These are phyloP conservation scores for Alternaria sp. DNA, from an alignment of 2,329 filamentous ascomycete species.

Conservation along the genomic window DNA sequence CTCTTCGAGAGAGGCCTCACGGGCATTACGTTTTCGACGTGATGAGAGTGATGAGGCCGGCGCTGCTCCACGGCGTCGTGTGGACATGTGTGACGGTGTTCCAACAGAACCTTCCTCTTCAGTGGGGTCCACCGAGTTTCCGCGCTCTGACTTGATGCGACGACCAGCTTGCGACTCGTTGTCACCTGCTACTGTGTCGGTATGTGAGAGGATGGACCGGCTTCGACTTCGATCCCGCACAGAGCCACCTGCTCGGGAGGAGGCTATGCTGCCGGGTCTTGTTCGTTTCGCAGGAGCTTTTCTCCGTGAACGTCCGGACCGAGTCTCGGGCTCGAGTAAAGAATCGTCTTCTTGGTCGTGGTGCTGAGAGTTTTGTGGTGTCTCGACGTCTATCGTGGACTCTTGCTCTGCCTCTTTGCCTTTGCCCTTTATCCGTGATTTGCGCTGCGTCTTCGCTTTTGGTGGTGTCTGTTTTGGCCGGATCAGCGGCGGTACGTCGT, in stretches of 20 bases:
- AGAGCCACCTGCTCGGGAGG: slow-evolving; percentile 55
- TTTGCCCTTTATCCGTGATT: slow-evolving; percentile 33
- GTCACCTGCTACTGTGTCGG: slow-evolving; percentile 50
- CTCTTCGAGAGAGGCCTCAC: slow-evolving; percentile 42
- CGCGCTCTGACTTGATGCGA: slow-evolving; percentile 56
- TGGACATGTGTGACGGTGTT: slow-evolving; percentile 40
- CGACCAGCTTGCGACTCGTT: slow-evolving; percentile 48
- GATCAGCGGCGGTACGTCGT: slow-evolving; percentile 31
- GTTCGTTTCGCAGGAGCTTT: slow-evolving; percentile 36
- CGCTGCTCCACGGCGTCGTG: slow-evolving; percentile 35
- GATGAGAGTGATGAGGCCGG: slow-evolving; percentile 32
- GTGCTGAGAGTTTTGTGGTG: slow-evolving; percentile 20
- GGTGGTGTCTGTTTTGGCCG: slow-evolving; percentile 22
- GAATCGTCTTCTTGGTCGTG: slow-evolving; percentile 33
- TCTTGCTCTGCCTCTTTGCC: slow-evolving; percentile 32
- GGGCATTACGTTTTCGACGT: slow-evolving; percentile 52
- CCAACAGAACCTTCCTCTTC: slow-evolving; percentile 43
- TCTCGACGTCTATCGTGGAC: slow-evolving; percentile 13
- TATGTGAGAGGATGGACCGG: slow-evolving; percentile 56
- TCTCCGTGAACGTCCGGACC: slow-evolving; percentile 40
- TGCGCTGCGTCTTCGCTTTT: slow-evolving; percentile 34
- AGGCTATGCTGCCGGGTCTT: slow-evolving; percentile 52
- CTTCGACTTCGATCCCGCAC: slow-evolving; percentile 55
- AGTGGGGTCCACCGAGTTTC: slow-evolving; percentile 51
- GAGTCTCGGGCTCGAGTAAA: slow-evolving; percentile 32